Base-by-base conservation (phyloP, 106 monocot species). In the Dendrobium huoshanense region DNA sequence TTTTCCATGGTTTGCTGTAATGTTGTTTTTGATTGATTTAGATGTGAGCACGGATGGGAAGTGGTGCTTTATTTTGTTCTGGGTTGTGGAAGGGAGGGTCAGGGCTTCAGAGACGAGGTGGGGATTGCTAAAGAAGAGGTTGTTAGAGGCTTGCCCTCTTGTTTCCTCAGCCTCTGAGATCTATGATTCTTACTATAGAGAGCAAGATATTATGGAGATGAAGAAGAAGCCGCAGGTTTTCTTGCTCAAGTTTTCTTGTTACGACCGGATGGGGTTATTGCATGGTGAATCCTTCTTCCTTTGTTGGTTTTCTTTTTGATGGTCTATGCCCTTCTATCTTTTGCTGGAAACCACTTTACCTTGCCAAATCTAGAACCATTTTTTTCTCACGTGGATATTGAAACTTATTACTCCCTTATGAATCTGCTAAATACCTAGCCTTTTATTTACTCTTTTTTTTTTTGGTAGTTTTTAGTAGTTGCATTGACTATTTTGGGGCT, bases 11-110 rank as follows among this genome's bases (percentile, higher is more conserved):
- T 74, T 44, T 75, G 29, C 7, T 75, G 19, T 75, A 51, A 44
- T 25, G 17, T 65, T 31, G 43, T 31, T 73, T 45, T 24, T 54
- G 11, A 16, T 19, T 48, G 65, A 25, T 25, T 68, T 29, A 90
- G 90, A 90, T 73, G 37, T 87, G 81, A 87, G 77, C 27, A 90
- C 90, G 56, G 90, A 90, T 31, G 90, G 90, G 87, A 90, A 83
- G 85, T 90, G 90, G 90, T 90, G 90, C 49, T 90, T 80, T 61
- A 44, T 90, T 37, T 83, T 90, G 77, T 87, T 90, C 43, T 90
- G 90, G 90, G 90, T 90, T 43, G 85, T 87, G 64, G 90, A 85
- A 47, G 82, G 75, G 40, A 67, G 37, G 29, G 79, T 10, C 11
- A 25, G 79, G 33, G 54, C 48, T 15, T 27, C 25, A 13, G 67